Conservation (phyloP, 257 asterid species). For the Pogostemon cablin region DNA sequence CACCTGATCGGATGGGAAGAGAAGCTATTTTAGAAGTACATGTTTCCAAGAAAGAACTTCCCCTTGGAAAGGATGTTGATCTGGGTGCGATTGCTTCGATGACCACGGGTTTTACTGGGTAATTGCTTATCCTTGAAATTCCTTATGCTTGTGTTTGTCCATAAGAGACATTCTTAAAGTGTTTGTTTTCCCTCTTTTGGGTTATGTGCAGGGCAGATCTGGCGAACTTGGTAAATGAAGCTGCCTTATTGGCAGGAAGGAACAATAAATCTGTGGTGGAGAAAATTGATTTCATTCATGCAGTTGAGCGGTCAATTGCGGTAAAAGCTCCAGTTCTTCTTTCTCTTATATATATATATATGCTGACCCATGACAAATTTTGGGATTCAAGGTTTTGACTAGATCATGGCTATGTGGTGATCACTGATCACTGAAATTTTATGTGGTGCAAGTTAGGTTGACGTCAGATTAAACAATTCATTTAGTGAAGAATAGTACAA, state of each 20-base stretch:
- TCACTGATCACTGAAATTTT: not conserved
- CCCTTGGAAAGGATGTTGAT: slow-evolving; percentile 80
- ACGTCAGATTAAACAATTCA: not conserved
- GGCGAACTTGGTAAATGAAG: slow-evolving; percentile 98
- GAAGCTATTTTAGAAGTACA: slow-evolving; percentile 93
- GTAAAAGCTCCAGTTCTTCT: slow-evolving; percentile 41
- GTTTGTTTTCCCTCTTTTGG: slow-evolving; percentile 33
- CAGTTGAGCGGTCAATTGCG: slow-evolving; percentile 98
- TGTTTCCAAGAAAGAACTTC: slow-evolving; percentile 90
- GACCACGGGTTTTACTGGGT: slow-evolving; percentile 99
- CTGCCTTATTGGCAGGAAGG: slow-evolving; percentile 98
- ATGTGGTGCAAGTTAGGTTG: slow-evolving; percentile 17
- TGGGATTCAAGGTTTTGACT: slow-evolving; percentile 22
- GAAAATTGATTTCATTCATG: slow-evolving; percentile 84
- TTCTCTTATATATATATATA: not conserved
- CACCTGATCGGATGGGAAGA: slow-evolving; percentile 97
- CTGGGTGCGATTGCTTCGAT: slow-evolving; percentile 82
- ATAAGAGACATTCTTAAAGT: slow-evolving; percentile 13
- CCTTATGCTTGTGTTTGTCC: slow-evolving; percentile 21
- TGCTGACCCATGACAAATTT: slow-evolving; percentile 5
- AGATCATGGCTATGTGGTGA: not conserved
- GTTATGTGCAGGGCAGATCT: slow-evolving; percentile 86
- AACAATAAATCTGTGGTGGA: slow-evolving; percentile 72
- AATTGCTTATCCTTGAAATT: slow-evolving; percentile 33
- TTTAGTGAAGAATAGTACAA: not conserved